Percentiles rank a stretch among this genome's conserved stretches.
phyloP scores from a whole-genome alignment of 805 yeast genomes.

The Myxozyma nipponensis region DNA sequence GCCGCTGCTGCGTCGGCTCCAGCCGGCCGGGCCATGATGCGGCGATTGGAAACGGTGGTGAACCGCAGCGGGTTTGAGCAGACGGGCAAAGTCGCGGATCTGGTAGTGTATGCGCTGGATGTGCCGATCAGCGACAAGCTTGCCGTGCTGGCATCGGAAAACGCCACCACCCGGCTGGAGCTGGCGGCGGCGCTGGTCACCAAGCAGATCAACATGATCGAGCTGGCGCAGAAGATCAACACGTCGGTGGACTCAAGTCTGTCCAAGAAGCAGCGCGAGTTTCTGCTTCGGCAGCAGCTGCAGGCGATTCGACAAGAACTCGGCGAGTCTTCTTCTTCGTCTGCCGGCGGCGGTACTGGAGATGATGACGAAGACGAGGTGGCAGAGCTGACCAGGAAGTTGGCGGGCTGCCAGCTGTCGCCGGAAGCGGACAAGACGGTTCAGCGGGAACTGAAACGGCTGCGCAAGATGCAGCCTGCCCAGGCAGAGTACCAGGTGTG shows the following conservation, averaged over 20 bases:
- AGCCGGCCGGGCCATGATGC: slow-evolving; percentile 3
- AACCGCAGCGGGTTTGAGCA: slow-evolving; percentile 24
- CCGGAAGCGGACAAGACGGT: slow-evolving; percentile 36
- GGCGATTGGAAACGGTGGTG: slow-evolving; percentile 19
- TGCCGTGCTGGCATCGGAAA: slow-evolving; percentile 31
- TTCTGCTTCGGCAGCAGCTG: slow-evolving; percentile 29
- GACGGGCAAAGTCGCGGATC: slow-evolving; percentile 37
- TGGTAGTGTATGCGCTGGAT: slow-evolving; percentile 38
- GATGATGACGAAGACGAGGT: slow-evolving; percentile 39
- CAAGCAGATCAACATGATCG: slow-evolving; percentile 23
- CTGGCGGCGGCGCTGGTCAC: slow-evolving; percentile 21
- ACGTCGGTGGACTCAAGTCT: slow-evolving; percentile 29
- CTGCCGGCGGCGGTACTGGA: slow-evolving; percentile 25
- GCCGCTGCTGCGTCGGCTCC: neutral
- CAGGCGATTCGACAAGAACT: slow-evolving; percentile 30
- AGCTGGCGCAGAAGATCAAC: slow-evolving; percentile 27
- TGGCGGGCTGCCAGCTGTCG: slow-evolving; percentile 23
- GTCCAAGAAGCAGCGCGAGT: slow-evolving; percentile 33
- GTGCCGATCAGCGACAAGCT: slow-evolving; percentile 34
- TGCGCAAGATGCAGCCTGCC: slow-evolving; percentile 40
- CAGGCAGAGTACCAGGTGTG: slow-evolving; percentile 44
- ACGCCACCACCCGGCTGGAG: slow-evolving; percentile 31
- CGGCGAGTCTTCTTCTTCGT: slow-evolving; percentile 30
- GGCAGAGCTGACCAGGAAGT: slow-evolving; percentile 32
- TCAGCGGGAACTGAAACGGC: slow-evolving; percentile 39